Percentiles rank a stretch among this genome's conserved stretches.
Conservation (phyloP, 1,284 basidiomycete species). For the Moniliophthora roreri region DNA sequence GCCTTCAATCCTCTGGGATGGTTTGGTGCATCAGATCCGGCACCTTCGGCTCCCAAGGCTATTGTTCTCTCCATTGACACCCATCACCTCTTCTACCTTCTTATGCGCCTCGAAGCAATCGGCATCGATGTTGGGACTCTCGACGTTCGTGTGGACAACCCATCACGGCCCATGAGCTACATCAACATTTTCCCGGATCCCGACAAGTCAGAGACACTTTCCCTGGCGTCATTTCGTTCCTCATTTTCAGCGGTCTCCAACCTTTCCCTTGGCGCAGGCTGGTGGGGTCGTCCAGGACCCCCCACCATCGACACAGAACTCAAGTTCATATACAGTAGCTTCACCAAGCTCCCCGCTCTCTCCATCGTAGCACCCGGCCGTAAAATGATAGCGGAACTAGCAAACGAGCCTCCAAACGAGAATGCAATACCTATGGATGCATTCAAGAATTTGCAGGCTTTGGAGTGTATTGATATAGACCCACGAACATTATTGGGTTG, state of each 20-base stretch:
- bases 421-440: slow-evolving; percentile 79
- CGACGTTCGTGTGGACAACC: slow-evolving; percentile 71
- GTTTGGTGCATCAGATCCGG: slow-evolving; percentile 46
- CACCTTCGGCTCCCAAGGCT: slow-evolving; percentile 43
- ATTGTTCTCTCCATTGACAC: slow-evolving; percentile 71
- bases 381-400: slow-evolving; percentile 69
- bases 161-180: slow-evolving; percentile 75
- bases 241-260: slow-evolving; percentile 77
- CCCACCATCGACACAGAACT: slow-evolving; percentile 70
- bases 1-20: slow-evolving; percentile 64
- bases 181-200: slow-evolving; percentile 54
- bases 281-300: slow-evolving; percentile 65
- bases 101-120: slow-evolving; percentile 83
- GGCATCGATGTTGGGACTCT: slow-evolving; percentile 77
- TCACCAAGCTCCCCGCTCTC: slow-evolving; percentile 85
- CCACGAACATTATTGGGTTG: slow-evolving; percentile 84
- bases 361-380: slow-evolving; percentile 58
- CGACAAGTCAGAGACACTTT: slow-evolving; percentile 75
- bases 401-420: slow-evolving; percentile 69
- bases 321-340: slow-evolving; percentile 83
- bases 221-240: slow-evolving; percentile 77
- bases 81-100: slow-evolving; percentile 85
- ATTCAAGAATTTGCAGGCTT: slow-evolving; percentile 79
- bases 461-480: slow-evolving; percentile 81
- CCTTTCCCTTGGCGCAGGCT: slow-evolving; percentile 68